These are phyloP conservation scores for Ascobolus immersus DNA, from an alignment of 495 filamentous ascomycete species.

Conservation along the genomic window DNA sequence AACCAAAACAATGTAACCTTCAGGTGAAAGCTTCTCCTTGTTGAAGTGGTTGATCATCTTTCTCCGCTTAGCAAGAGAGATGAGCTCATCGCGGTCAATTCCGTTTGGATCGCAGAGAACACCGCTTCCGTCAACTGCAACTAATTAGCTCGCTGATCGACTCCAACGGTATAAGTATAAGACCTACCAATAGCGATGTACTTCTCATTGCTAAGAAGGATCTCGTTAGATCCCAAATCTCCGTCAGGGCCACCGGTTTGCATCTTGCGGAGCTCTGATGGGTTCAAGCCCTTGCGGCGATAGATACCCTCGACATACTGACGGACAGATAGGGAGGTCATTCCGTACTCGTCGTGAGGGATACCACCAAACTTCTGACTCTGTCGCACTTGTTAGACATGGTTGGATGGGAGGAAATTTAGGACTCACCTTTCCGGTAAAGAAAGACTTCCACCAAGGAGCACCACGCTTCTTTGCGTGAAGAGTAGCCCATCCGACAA, in stretches of 20 bases:
- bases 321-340: constrained; percentile 90
- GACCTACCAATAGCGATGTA: constrained; percentile 44
- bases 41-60: constrained; percentile 81
- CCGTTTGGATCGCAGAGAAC: constrained; percentile 84
- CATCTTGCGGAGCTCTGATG: constrained; percentile 61
- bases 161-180: no score
- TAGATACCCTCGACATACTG: constrained; percentile 93
- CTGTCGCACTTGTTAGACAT: no score
- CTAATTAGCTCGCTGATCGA: no score
- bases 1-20: constrained; percentile 79
- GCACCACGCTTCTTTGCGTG: constrained; percentile 73
- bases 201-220: constrained; percentile 81
- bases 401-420: no score
- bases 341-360: constrained; percentile 84
- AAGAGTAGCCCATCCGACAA: constrained; percentile 94
- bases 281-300: constrained; percentile 73
- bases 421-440: constrained; percentile 99
- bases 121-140: constrained; percentile 62
- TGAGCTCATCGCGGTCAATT: constrained; percentile 56
- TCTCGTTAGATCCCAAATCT: constrained; percentile 93
- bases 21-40: constrained; percentile 52
- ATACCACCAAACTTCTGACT: constrained; percentile 88
- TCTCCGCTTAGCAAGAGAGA: constrained; percentile 62
- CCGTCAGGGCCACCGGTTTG: constrained; percentile 95
- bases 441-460: constrained; percentile 99